Percentiles rank a stretch among this genome's conserved stretches.
These are phyloP conservation scores for Pythium phragmitis DNA, from an alignment of 352 stramenopile genomes.

Conservation along the genomic window DNA sequence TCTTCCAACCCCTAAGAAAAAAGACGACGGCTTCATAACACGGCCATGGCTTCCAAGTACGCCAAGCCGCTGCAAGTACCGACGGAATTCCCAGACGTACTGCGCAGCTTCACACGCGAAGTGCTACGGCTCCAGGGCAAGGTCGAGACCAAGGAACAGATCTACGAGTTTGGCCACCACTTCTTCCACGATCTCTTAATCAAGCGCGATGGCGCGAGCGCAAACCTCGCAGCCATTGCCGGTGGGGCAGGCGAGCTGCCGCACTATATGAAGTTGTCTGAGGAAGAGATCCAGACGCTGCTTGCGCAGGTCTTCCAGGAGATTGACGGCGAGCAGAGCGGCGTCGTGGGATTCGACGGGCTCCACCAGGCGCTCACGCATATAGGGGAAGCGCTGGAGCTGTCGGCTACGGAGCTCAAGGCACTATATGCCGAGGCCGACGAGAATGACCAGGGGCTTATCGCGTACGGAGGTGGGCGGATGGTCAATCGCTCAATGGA, in stretches of 20 bases:
- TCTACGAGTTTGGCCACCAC: slow-evolving; percentile 70
- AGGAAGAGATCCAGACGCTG: slow-evolving; percentile 57
- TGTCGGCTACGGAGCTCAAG: slow-evolving; percentile 55
- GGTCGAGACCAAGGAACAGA: slow-evolving; percentile 74
- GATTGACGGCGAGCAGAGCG: slow-evolving; percentile 35
- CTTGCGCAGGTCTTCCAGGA: slow-evolving; percentile 48
- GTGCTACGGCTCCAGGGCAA: slow-evolving; percentile 83
- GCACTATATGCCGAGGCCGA: slow-evolving; percentile 63
- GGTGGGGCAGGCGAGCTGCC: slow-evolving; percentile 9
- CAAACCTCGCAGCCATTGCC: slow-evolving; percentile 1
- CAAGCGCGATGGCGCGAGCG: slow-evolving; percentile 34
- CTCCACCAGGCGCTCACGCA: slow-evolving; percentile 47
- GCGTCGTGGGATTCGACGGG: slow-evolving; percentile 40
- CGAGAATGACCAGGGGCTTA: slow-evolving; percentile 53
- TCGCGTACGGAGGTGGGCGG: slow-evolving; percentile 42
- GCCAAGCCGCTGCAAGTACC: slow-evolving; percentile 79
- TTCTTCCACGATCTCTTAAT: slow-evolving; percentile 68
- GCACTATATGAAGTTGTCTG: slow-evolving; percentile 58
- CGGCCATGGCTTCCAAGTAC: slow-evolving; percentile 79
- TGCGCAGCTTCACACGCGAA: slow-evolving; percentile 79
- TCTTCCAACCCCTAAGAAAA: background rate
- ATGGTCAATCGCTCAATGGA: background rate
- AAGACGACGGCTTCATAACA: background rate
- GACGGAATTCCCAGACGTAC: slow-evolving; percentile 63
- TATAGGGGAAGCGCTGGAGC: slow-evolving; percentile 50